Percentiles rank a stretch among this genome's conserved stretches.
phyloP scores from a whole-genome alignment of 768 basidiomycete genomes.

The Mrakia hoshinonis region DNA sequence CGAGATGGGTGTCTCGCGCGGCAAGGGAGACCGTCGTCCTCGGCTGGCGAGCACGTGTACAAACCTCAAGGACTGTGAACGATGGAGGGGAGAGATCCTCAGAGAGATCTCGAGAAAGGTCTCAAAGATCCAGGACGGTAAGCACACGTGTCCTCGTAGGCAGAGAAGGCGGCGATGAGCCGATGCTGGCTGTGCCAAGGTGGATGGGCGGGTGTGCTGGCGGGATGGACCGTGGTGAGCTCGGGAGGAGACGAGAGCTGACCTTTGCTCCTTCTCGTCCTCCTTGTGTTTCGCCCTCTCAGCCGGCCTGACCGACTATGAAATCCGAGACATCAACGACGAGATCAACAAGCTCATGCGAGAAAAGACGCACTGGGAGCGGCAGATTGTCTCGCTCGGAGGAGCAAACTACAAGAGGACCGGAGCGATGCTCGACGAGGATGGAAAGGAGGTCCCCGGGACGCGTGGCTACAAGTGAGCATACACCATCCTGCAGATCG shows the following conservation, averaged over 20 bases:
- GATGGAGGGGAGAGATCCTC: constrained; percentile 91
- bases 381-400: constrained; percentile 89
- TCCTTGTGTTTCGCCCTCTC: constrained; percentile 10
- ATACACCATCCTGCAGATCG: neutral
- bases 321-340: constrained; percentile 90
- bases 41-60: constrained; percentile 87
- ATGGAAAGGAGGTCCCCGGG: neutral
- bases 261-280: neutral
- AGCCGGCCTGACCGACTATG: constrained; percentile 92
- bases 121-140: constrained; percentile 93
- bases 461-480: constrained; percentile 89
- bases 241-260: constrained; percentile 1
- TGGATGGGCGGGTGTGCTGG: neutral
- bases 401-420: constrained; percentile 94
- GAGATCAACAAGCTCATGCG: constrained; percentile 93
- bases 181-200: neutral
- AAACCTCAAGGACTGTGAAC: constrained; percentile 82
- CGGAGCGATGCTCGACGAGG: constrained; percentile 56
- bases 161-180: neutral
- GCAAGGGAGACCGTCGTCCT: constrained; percentile 69
- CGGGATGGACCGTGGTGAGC: neutral
- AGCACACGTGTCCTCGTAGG: constrained; percentile 36
- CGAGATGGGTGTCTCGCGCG: constrained; percentile 80
- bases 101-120: constrained; percentile 93
- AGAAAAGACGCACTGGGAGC: constrained; percentile 96